Evolutionary conservation across 169 alveolate genomes (phyloP).

Genomic region (Plasmodium ovale): DNA sequence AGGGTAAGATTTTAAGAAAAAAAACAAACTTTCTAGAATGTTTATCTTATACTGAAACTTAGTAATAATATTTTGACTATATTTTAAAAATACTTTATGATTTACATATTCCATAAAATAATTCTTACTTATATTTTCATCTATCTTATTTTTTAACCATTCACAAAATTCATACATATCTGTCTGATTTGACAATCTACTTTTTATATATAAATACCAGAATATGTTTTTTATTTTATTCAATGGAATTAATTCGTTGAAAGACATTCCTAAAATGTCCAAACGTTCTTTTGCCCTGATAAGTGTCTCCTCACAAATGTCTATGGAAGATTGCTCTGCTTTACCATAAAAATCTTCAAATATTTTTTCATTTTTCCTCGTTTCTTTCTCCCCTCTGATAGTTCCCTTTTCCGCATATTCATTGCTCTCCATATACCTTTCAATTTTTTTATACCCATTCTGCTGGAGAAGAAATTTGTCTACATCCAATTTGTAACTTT

Average conservation of each 20-base stretch:
- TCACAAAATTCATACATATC: constrained; percentile 44
- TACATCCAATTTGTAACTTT: not conserved
- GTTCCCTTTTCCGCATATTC: too few species aligned
- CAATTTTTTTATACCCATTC: constrained; percentile 2
- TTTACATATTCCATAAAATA: constrained; percentile 65
- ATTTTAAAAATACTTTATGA: constrained; percentile 15
- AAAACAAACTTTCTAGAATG: constrained; percentile 49
- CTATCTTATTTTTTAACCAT: constrained; percentile 38
- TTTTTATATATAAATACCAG: constrained; percentile 72
- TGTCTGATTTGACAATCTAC: not conserved
- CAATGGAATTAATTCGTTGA: constrained; percentile 41
- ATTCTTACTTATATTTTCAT: constrained; percentile 32
- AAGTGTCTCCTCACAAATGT: not conserved
- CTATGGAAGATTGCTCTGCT: not conserved
- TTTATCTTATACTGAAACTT: constrained; percentile 41
- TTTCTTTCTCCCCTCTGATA: not conserved
- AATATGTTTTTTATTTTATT: constrained; percentile 38
- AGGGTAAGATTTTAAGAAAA: constrained; percentile 69
- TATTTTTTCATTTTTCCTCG: not conserved
- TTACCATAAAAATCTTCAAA: not conserved
- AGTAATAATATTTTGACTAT: constrained; percentile 12
- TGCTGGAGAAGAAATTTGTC: constrained; percentile 6
- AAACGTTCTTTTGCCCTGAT: constrained; percentile 15
- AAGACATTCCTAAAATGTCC: constrained; percentile 6
- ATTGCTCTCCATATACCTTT: not conserved